These are phyloP conservation scores for Nemania serpens DNA, from an alignment of 2,329 filamentous ascomycete species.

Conservation along the genomic window DNA sequence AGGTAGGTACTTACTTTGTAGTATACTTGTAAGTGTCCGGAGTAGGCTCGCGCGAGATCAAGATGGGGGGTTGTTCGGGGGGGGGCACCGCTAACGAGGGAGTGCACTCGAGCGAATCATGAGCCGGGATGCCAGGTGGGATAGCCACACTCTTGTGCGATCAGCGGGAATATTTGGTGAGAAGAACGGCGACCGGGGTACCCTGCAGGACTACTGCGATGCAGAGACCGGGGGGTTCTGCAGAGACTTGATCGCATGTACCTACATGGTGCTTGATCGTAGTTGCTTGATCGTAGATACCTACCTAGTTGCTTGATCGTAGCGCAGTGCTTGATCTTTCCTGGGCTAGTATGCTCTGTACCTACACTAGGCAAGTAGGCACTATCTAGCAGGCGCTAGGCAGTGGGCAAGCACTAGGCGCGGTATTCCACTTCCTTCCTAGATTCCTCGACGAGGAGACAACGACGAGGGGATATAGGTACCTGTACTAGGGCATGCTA, in stretches of 20 bases:
- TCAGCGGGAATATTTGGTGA: conserved; percentile 38
- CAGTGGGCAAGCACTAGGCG: too few species aligned
- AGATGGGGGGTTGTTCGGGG: conserved; percentile 31
- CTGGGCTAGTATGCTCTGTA: too few species aligned
- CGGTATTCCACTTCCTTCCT: background rate
- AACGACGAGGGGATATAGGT: too few species aligned
- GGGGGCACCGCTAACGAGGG: conserved; percentile 26
- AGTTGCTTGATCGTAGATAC: background rate
- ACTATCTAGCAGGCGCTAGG: too few species aligned
- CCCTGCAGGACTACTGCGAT: conserved; percentile 37
- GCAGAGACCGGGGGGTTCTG: conserved; percentile 36
- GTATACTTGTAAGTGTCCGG: too few species aligned
- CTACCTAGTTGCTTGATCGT: background rate
- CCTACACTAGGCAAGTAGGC: background rate
- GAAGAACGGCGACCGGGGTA: conserved; percentile 34
- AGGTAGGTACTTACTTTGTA: background rate
- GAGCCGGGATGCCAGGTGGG: conserved; percentile 24
- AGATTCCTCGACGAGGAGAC: too few species aligned
- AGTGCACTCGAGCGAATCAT: conserved; percentile 28
- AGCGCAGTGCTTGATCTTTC: background rate
- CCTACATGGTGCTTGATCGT: conserved; percentile 31
- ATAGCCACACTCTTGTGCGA: conserved; percentile 33
- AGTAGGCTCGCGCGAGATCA: conserved; percentile 35
- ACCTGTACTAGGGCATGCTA: too few species aligned
- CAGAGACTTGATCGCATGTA: conserved; percentile 36